Percentiles rank a stretch among this genome's conserved stretches.
Conservation (phyloP, 1,139 yeast genomes). For the Yamadazyma songkhlaensis region DNA sequence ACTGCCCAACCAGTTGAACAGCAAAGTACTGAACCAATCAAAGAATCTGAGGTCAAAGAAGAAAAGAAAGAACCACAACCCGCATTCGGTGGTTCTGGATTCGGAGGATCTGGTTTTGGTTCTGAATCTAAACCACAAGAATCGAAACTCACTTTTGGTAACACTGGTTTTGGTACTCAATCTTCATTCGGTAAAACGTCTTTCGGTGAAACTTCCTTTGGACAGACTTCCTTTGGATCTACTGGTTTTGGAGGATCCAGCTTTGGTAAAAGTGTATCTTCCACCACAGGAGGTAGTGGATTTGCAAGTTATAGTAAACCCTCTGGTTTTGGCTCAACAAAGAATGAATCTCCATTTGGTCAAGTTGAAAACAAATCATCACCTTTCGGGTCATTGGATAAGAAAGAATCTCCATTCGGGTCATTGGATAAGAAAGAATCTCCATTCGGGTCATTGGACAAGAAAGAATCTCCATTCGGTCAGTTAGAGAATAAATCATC, state of each 20-base stretch:
- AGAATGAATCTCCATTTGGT: slow-evolving; percentile 6
- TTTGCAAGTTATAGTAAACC: slow-evolving; percentile 9
- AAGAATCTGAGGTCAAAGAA: neutral
- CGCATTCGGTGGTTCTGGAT: slow-evolving; percentile 14
- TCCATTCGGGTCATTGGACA: slow-evolving; percentile 3
- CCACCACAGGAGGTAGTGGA: slow-evolving; percentile 12
- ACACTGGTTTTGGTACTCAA: slow-evolving; percentile 2
- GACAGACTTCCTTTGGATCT: slow-evolving; percentile 1
- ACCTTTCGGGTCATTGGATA: slow-evolving; percentile 8
- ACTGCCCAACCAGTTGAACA: neutral
- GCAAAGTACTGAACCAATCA: neutral
- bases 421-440: slow-evolving; percentile 3
- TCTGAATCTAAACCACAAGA: too few species aligned
- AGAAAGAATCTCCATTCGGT: slow-evolving; percentile 10
- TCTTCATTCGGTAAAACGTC: too few species aligned
- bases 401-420: slow-evolving; percentile 9
- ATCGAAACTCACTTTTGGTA: slow-evolving; percentile 7
- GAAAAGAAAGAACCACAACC: neutral
- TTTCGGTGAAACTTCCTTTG: too few species aligned
- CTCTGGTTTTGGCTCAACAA: slow-evolving; percentile 3
- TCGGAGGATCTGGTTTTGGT: slow-evolving; percentile 7
- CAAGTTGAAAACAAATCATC: slow-evolving; percentile 5
- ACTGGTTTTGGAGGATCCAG: slow-evolving; percentile 15
- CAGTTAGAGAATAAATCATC: neutral
- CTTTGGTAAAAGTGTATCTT: slow-evolving; percentile 17